Conservation (phyloP, 306 rosid genomes). For the Senna siamea region DNA sequence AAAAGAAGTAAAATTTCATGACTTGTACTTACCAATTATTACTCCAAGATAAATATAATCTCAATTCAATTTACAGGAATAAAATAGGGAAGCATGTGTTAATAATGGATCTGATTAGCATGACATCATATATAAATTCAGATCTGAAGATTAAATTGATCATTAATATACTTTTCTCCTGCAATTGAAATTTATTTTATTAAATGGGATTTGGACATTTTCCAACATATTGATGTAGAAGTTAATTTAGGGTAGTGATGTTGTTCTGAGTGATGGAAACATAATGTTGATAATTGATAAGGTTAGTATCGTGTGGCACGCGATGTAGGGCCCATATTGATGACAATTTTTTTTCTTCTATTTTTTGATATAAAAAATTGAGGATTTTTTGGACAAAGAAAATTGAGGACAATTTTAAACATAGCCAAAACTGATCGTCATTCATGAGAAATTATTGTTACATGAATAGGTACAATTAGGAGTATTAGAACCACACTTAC, state of each 20-base stretch:
- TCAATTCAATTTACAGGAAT: neutral
- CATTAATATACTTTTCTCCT: neutral
- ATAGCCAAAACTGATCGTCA: no score
- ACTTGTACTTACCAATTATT: conserved; percentile 12
- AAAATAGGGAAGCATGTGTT: neutral
- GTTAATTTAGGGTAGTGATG: conserved; percentile 36
- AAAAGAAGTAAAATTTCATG: neutral
- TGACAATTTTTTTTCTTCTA: conserved; percentile 4
- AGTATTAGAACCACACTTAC: neutral
- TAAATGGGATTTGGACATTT: conserved; percentile 10
- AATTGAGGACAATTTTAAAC: no score
- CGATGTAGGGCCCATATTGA: conserved; percentile 50
- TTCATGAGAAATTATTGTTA: no score
- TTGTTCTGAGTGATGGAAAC: conserved; percentile 52
- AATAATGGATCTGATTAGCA: conserved; percentile 29
- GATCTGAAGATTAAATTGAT: conserved; percentile 29
- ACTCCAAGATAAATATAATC: conserved; percentile 3
- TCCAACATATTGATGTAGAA: conserved; percentile 31
- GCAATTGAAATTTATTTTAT: neutral
- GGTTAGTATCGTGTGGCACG: conserved; percentile 50
- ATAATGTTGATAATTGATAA: conserved; percentile 44
- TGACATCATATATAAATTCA: neutral
- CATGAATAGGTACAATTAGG: no score
- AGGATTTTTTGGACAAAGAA: no score
- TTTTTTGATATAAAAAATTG: no score